These are phyloP conservation scores for Erysimum pusillum DNA, from an alignment of 441 rosid genomes.

Conservation along the genomic window DNA sequence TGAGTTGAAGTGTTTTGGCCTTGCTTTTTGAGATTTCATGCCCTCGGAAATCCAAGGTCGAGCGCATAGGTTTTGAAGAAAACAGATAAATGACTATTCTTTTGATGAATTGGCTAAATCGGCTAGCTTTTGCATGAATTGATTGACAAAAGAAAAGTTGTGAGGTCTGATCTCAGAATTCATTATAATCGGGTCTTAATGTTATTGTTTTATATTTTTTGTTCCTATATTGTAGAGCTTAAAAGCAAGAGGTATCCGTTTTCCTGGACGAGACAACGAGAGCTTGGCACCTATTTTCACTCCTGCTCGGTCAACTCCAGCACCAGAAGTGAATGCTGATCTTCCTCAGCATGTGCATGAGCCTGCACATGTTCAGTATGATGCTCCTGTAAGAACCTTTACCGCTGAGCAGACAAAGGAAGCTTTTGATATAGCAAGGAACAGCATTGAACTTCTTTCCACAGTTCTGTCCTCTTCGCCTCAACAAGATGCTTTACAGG, in stretches of 20 bases:
- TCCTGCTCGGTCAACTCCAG: conserved; percentile 81
- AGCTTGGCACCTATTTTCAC: conserved; percentile 96
- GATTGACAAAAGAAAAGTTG: background rate
- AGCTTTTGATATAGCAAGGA: conserved; percentile 91
- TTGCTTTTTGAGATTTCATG: conserved; percentile 1
- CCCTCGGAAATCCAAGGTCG: conserved; percentile 9
- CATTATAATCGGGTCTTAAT: conserved; percentile 27
- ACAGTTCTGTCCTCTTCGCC: conserved; percentile 89
- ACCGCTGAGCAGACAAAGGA: conserved; percentile 90
- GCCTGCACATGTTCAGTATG: conserved; percentile 52
- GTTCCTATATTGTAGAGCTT: conserved; percentile 59
- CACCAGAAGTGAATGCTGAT: conserved; percentile 63
- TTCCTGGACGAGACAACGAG: conserved; percentile 97
- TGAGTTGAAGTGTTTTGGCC: conserved; percentile 20
- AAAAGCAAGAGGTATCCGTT: conserved; percentile 87
- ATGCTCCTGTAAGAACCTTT: conserved; percentile 64
- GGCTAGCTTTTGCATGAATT: conserved; percentile 22
- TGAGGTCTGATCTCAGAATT: conserved; percentile 14
- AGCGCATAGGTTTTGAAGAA: background rate
- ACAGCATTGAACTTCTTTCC: conserved; percentile 88
- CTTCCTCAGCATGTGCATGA: conserved; percentile 58
- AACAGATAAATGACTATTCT: conserved; percentile 13
- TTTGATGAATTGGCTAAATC: conserved; percentile 1
- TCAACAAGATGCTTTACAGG: conserved; percentile 80
- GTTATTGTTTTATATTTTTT: conserved; percentile 30